Conservation (phyloP, 257 asterid species). For the Apocynum venetum region DNA sequence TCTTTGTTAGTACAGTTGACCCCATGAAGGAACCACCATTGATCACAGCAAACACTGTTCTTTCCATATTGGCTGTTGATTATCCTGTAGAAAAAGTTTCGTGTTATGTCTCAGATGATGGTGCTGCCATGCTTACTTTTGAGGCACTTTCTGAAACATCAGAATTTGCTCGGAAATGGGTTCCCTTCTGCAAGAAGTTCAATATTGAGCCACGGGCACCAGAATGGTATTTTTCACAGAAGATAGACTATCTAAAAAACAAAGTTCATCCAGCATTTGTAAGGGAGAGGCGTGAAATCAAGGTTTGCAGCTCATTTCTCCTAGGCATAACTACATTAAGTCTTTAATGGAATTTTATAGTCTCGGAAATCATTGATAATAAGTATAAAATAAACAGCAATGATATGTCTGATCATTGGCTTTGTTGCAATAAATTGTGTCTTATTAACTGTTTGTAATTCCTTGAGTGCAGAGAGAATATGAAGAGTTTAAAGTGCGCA, state of each 20-base stretch:
- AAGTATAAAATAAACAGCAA: background rate
- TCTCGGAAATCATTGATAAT: background rate
- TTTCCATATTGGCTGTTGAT: slow-evolving; percentile 82
- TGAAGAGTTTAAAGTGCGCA: slow-evolving; percentile 82
- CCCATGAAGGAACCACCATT: slow-evolving; percentile 84
- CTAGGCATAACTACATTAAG: background rate
- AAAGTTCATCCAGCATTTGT: slow-evolving; percentile 84
- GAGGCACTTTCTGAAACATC: slow-evolving; percentile 84
- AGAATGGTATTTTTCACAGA: slow-evolving; percentile 79
- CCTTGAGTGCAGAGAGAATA: slow-evolving; percentile 64
- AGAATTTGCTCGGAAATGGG: slow-evolving; percentile 80
- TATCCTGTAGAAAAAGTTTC: slow-evolving; percentile 75
- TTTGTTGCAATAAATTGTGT: background rate
- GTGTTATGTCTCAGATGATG: slow-evolving; percentile 87
- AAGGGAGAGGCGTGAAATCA: slow-evolving; percentile 77
- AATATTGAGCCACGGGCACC: slow-evolving; percentile 88
- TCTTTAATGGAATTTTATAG: background rate
- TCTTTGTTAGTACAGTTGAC: slow-evolving; percentile 83
- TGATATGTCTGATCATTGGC: background rate
- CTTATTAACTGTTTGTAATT: slow-evolving; percentile 11
- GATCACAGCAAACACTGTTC: slow-evolving; percentile 82
- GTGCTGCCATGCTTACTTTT: slow-evolving; percentile 89
- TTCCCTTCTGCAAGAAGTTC: slow-evolving; percentile 77
- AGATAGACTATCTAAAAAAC: slow-evolving; percentile 72
- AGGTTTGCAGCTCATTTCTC: slow-evolving; percentile 38